Base-by-base conservation (phyloP, 169 alveolate genomes). In the Eimeria sp. region DNA sequence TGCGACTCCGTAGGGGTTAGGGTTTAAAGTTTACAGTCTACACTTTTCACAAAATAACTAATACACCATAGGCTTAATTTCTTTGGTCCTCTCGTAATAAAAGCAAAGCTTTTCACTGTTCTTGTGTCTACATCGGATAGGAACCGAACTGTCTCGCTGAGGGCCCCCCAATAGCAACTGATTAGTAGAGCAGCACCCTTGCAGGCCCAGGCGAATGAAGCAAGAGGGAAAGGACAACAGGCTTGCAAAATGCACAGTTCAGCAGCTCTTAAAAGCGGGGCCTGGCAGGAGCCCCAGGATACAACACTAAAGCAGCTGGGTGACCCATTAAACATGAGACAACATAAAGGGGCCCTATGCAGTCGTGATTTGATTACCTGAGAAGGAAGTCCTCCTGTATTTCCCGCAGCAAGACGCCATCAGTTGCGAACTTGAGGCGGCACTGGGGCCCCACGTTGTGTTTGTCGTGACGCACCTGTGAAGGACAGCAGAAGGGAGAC, bases 401-500 rank as follows among this genome's bases (percentile, higher is more conserved):
- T 95, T 99, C 99, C 95, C 99, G 98, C 91, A 99, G 97, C 85
- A 99, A 97, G 43, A 99, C 99, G 60, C 99, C 99, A 97, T 99
- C 99, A 43, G 99, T 99, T 99, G 99, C 99, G 97, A 99, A 99
- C 98, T 97, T 97, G 95, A 95, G 91, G 78, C 97, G 95, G 95
- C 96, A 95, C 60, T 89, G 94, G 56, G 94, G 95, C 62, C 96
- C 96, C 71, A 95, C 76, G 91, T 96, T 85, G 85, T 93, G 89
- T 74, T 91, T 76, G 95, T 93, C 96, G 58, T 97, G 94, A 30
- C 98, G 95, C 43, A 97, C 96, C 98, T 97, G 76, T 46, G 58
- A 14, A 46, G 23, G n/a, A 82, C 3, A 16, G 83, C 43, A n/a
- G 25, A 49, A 1, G 8, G 40, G 77, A 30, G 20, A 66, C 46